Evolutionary conservation across 139 green algal species (phyloP), one percentile per base, ranked within the genome.

Genomic region (Asterochloris erici): DNA sequence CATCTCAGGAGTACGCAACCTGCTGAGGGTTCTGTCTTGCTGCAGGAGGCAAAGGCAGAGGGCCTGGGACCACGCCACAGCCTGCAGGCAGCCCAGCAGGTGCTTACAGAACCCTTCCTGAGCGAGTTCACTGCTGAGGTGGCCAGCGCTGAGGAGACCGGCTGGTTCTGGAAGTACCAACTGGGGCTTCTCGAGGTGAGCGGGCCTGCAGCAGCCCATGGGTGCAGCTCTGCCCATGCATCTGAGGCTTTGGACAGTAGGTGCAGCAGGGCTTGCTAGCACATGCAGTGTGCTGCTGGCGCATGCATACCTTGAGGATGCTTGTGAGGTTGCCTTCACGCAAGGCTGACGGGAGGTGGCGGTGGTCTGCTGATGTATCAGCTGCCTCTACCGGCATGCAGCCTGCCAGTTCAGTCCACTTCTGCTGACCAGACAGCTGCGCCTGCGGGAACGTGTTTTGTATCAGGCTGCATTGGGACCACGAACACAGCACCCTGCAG

Each of bases 21-120:
- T 71, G 21, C 21, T 9, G 19, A 21, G 21, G 17, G 2, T 71
- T 9, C 21, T 71, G 21, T 71, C 66, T 12, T 62, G 61, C 10
- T 81, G 78, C 87, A 95, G 90, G 81, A 66, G 14, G 90, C 85
- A 14, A 96, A 96, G 84, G 83, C 88, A 14, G 74, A 81, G n/a
- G 93, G 88, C 0, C 84, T 96, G 84, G 93, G 93, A 0, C 84
- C 91, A 0, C 28, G 76, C 15, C 86, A 93, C 69, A 73, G 84
- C 12, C 82, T 69, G 0, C 54, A 66, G 1, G 27, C 66, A n/a
- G 86, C 95, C 74, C 10, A 47, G 2, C 14, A 74, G 17, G 70
- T 95, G n/a, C 79, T 95, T 63, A 84, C 83, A 0, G 90, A 93
- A 60, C 92, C 91, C 10, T 85, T 92, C 86, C 85, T 96, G 74